These are phyloP conservation scores for Coemansia sp. DNA, from an alignment of 192 early-diverging fungal genomes.

Conservation along the genomic window DNA sequence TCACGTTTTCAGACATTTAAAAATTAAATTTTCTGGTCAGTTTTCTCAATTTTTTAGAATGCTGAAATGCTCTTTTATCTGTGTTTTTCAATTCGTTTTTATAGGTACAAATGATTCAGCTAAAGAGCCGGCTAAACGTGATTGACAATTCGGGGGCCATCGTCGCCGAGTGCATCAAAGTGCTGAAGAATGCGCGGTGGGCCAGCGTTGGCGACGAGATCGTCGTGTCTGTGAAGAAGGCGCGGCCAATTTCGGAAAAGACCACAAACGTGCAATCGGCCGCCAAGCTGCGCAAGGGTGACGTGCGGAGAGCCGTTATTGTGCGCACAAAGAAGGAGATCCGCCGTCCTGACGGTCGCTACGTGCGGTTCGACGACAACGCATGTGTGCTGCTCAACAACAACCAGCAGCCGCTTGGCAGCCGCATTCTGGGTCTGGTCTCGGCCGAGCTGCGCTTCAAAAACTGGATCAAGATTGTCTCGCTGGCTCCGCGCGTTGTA, in stretches of 20 bases:
- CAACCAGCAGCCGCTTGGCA: conserved; percentile 91
- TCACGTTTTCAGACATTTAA: too few relatives aligned
- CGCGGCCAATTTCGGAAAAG: conserved; percentile 69
- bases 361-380: conserved; percentile 95
- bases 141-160: conserved; percentile 98
- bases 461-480: conserved; percentile 93
- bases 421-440: conserved; percentile 87
- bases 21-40: too few relatives aligned
- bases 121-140: conserved; percentile 81
- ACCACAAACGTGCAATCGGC: conserved; percentile 53
- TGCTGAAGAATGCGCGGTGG: conserved; percentile 75
- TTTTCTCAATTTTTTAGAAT: background rate
- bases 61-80: background rate
- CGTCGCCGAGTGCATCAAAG: conserved; percentile 93
- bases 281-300: conserved; percentile 88
- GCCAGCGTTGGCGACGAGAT: conserved; percentile 87
- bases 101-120: conserved; percentile 63
- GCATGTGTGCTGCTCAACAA: conserved; percentile 94
- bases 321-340: conserved; percentile 89
- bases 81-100: background rate
- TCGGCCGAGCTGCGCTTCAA: conserved; percentile 88
- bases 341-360: conserved; percentile 85
- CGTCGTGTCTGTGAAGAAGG: conserved; percentile 93
- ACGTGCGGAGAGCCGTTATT: conserved; percentile 87
- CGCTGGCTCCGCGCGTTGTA: conserved; percentile 88